A percentile compares a stretch with the other conserved stretches of the same genome.
phyloP scores from a whole-genome alignment of 371 early-diverging fungal genomes.

The Mortierella sp. region DNA sequence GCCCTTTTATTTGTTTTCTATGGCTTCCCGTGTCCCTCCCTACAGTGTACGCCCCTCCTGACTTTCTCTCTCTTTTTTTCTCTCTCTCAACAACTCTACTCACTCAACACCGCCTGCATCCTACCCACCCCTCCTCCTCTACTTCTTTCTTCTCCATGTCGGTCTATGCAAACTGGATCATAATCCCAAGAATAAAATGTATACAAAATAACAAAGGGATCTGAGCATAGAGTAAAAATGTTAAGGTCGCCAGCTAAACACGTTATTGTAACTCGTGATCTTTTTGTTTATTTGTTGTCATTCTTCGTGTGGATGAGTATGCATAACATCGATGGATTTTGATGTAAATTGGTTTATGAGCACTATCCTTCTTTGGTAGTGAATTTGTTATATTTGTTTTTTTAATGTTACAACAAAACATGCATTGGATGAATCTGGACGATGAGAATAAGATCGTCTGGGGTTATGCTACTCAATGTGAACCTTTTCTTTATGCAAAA shows the following conservation, averaged over 20 bases:
- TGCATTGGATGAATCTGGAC: too few species aligned
- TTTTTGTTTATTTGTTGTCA: neutral
- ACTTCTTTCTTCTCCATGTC: too few species aligned
- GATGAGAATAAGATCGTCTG: too few species aligned
- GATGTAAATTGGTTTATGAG: neutral
- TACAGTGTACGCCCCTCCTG: neutral
- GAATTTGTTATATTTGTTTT: too few species aligned
- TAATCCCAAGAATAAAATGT: conserved; percentile 4
- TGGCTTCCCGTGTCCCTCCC: neutral
- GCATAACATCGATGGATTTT: neutral
- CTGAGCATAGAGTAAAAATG: neutral
- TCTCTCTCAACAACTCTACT: too few species aligned
- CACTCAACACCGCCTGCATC: too few species aligned
- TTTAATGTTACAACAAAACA: too few species aligned
- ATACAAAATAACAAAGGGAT: neutral
- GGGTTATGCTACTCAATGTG: too few species aligned
- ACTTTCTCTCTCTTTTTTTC: too few species aligned
- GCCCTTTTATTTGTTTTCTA: neutral
- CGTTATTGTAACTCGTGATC: conserved; percentile 30
- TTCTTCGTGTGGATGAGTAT: neutral
- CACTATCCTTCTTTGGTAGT: too few species aligned
- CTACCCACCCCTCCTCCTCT: too few species aligned
- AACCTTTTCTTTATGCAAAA: too few species aligned
- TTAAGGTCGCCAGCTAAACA: conserved; percentile 25
- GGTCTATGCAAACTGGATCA: neutral